Percentiles rank a stretch among this genome's conserved stretches.
These are phyloP conservation scores for Dacryopinax primogenitus DNA, from an alignment of 768 basidiomycete species.

Conservation along the genomic window DNA sequence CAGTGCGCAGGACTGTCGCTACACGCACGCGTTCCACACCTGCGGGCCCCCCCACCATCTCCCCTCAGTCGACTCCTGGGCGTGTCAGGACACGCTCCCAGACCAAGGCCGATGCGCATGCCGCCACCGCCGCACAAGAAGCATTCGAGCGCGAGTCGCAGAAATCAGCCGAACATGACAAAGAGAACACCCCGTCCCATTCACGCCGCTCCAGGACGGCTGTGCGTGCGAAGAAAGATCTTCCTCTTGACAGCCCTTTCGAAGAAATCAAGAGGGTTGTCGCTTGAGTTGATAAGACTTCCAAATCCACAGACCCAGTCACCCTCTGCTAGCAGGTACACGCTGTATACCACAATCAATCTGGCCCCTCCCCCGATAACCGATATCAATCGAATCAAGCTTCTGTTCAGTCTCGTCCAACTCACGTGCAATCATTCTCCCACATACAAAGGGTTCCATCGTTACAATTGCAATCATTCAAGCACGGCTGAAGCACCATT, in stretches of 20 bases:
- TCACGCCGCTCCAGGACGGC: constrained; percentile 6
- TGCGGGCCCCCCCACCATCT: not conserved
- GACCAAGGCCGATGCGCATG: not conserved
- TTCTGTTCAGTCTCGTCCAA: not conserved
- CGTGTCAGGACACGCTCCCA: constrained; percentile 7
- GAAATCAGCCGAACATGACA: constrained; percentile 5
- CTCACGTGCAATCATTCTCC: constrained; percentile 3
- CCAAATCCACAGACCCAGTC: not conserved
- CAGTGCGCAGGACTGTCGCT: not conserved
- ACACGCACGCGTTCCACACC: not conserved
- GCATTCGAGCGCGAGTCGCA: not conserved
- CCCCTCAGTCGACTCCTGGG: not conserved
- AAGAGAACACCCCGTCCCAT: not conserved
- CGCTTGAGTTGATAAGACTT: not conserved
- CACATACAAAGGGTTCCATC: not conserved
- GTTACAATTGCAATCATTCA: constrained; percentile 5
- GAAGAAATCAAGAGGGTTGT: constrained; percentile 1
- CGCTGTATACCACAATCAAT: not conserved
- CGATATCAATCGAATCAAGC: not conserved
- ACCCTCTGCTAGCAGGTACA: not conserved
- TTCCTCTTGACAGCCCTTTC: constrained; percentile 5
- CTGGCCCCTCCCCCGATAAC: not conserved
- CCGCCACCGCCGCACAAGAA: not conserved
- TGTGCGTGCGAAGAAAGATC: not conserved
- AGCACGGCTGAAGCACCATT: not conserved